Percentiles rank a stretch among this genome's conserved stretches.
phyloP scores from a whole-genome alignment of 345 rosid species.

The Lagerstroemia speciosa region DNA sequence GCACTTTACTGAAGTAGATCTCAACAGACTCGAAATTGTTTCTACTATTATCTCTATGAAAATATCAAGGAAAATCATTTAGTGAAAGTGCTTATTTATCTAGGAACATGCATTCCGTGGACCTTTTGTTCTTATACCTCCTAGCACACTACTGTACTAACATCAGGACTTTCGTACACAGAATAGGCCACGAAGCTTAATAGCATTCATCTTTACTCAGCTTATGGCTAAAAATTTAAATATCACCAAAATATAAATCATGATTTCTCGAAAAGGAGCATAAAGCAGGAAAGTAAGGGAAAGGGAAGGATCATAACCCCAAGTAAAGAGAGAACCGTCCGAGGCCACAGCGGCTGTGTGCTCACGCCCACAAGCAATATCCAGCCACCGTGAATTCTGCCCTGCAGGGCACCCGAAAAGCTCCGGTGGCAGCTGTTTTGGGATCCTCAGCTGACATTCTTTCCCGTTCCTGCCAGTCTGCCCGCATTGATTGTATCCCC shows the following conservation, averaged over 20 bases:
- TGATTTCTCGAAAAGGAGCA: background rate
- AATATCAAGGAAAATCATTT: background rate
- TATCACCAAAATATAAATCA: background rate
- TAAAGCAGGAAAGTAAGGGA: background rate
- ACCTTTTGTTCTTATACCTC: background rate
- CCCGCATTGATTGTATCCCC: constrained; percentile 95
- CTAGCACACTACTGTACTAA: background rate
- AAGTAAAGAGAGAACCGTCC: constrained; percentile 92
- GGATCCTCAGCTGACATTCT: constrained; percentile 69
- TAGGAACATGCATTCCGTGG: too few species aligned
- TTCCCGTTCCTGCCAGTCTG: constrained; percentile 80
- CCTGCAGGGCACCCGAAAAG: constrained; percentile 88
- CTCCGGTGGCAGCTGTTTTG: constrained; percentile 87
- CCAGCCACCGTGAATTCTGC: constrained; percentile 72
- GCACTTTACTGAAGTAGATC: background rate
- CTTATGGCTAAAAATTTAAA: background rate
- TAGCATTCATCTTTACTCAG: background rate
- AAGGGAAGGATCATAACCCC: constrained; percentile 49
- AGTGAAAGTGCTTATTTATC: background rate
- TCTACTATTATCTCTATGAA: background rate
- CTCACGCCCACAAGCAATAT: constrained; percentile 87
- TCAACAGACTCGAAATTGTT: background rate
- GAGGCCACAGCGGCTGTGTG: constrained; percentile 95
- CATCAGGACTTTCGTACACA: background rate
- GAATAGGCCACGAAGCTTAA: background rate